A percentile compares a stretch with the other conserved stretches of the same genome.
phyloP scores from a whole-genome alignment of 352 stramenopile species.

The Globisporangium okanoganense region DNA sequence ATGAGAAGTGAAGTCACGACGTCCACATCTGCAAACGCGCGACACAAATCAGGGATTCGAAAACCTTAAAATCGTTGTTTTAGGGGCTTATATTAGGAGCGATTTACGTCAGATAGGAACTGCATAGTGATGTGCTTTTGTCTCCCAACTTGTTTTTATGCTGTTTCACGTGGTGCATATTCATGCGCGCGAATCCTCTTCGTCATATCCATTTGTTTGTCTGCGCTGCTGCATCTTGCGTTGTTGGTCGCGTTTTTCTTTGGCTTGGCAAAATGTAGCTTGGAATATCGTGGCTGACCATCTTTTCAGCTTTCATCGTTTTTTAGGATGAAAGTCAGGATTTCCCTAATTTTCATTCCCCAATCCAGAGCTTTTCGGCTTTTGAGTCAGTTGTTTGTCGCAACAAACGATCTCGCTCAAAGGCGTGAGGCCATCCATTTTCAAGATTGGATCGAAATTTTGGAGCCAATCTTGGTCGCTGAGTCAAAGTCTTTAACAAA shows the following conservation, averaged over 20 bases:
- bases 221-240: no score
- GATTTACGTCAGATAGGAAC: no score
- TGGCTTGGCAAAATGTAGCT: background rate
- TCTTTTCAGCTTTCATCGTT: background rate
- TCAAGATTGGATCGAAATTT: background rate
- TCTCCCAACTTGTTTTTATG: no score
- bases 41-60: background rate
- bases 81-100: background rate
- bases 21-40: background rate
- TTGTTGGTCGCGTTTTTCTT: background rate
- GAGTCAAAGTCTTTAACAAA: background rate
- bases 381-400: background rate
- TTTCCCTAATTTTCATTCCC: background rate
- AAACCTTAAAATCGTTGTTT: background rate
- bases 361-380: background rate
- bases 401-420: background rate
- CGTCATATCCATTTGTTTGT: no score
- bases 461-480: background rate
- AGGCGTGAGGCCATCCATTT: background rate
- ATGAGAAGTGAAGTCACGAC: constrained; percentile 2
- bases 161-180: no score
- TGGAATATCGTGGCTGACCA: background rate
- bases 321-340: background rate
- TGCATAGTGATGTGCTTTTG: no score
- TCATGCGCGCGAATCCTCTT: no score